Evolutionary conservation across 306 rosid genomes (phyloP).

Genomic region (Lablab purpureus): DNA sequence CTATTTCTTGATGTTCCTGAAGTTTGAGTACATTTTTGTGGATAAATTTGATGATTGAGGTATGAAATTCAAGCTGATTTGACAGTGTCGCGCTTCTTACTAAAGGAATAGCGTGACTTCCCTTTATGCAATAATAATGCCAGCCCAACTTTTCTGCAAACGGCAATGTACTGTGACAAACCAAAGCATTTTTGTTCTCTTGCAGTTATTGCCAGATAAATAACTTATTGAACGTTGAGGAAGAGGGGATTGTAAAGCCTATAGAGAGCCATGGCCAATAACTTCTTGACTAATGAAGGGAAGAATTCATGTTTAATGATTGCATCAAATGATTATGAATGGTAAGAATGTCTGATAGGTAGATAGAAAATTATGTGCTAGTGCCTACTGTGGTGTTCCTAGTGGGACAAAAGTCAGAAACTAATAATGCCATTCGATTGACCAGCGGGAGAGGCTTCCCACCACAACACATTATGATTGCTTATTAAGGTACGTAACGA

Average conservation of each 20-base stretch:
- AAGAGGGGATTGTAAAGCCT: background rate
- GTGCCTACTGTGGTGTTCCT: background rate
- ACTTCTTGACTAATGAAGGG: background rate
- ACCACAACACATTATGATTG: background rate
- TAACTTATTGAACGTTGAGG: background rate
- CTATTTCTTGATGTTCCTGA: background rate
- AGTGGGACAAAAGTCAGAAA: background rate
- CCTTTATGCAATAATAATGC: background rate
- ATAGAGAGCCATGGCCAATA: background rate
- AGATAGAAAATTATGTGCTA: background rate
- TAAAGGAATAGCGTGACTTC: background rate
- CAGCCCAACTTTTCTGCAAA: background rate
- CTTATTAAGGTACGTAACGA: background rate
- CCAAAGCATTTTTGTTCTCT: background rate
- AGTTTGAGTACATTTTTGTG: background rate
- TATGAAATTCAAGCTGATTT: background rate
- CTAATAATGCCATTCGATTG: background rate
- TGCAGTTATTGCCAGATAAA: background rate
- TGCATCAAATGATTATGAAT: constrained; percentile 1
- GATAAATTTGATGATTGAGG: constrained; percentile 19
- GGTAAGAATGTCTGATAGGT: background rate
- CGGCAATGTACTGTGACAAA: background rate
- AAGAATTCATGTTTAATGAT: background rate
- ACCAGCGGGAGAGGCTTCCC: background rate
- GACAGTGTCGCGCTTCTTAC: background rate